Percentiles rank a stretch among this genome's conserved stretches.
phyloP scores from a whole-genome alignment of 371 early-diverging fungal genomes.

The Syncephalastrum contaminatum region DNA sequence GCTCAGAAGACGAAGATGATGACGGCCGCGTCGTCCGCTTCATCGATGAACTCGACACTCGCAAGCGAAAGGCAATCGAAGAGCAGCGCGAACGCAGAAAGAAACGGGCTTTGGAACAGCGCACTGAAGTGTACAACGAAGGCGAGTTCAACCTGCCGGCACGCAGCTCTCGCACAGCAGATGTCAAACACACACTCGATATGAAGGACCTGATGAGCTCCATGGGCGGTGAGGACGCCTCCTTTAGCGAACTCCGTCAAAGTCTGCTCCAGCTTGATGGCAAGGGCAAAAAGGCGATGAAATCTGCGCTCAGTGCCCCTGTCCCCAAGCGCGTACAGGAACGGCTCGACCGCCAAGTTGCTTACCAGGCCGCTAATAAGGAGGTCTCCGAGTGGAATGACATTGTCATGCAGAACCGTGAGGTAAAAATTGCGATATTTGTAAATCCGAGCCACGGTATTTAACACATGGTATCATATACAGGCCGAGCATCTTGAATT shows the following conservation, averaged over 20 bases:
- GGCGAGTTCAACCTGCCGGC: slow-evolving; percentile 74
- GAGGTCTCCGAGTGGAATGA: slow-evolving; percentile 84
- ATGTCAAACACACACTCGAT: slow-evolving; percentile 59
- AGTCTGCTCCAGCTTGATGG: slow-evolving; percentile 59
- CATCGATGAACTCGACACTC: slow-evolving; percentile 45
- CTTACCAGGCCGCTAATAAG: slow-evolving; percentile 77
- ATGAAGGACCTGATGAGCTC: slow-evolving; percentile 75
- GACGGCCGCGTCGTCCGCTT: slow-evolving; percentile 37
- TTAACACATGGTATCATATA: background rate
- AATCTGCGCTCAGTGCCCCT: slow-evolving; percentile 73
- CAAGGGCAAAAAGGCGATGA: slow-evolving; percentile 44
- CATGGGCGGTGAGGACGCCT: slow-evolving; percentile 53
- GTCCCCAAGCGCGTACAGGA: slow-evolving; percentile 82
- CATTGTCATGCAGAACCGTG: slow-evolving; percentile 79
- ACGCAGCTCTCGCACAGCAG: slow-evolving; percentile 30
- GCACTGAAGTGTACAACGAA: slow-evolving; percentile 74
- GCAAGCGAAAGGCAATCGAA: slow-evolving; percentile 48
- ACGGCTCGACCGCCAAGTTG: slow-evolving; percentile 81
- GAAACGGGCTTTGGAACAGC: slow-evolving; percentile 54
- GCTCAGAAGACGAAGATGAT: slow-evolving; percentile 40
- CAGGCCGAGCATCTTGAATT: slow-evolving; percentile 82
- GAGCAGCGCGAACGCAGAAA: slow-evolving; percentile 33
- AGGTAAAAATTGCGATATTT: slow-evolving; percentile 18
- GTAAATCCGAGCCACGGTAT: background rate
- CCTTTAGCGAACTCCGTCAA: slow-evolving; percentile 62